Evolutionary conservation across 2,329 filamentous ascomycete species (phyloP).

Genomic region (Exophiala viscosa): DNA sequence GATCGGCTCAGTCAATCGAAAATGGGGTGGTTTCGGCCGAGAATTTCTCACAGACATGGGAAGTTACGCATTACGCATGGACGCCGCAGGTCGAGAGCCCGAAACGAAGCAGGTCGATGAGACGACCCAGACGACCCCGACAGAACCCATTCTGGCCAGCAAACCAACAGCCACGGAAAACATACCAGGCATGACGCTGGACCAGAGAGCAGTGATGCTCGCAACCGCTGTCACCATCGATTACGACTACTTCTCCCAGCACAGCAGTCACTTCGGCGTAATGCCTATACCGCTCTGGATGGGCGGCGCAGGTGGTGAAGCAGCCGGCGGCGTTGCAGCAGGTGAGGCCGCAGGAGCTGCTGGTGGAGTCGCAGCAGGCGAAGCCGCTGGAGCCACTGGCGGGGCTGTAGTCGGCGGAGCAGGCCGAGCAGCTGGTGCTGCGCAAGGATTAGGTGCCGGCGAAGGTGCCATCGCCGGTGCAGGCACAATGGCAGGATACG

Average conservation of each 20-base stretch:
- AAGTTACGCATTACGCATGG: conserved; percentile 63
- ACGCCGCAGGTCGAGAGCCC: conserved; percentile 48
- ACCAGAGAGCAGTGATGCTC: conserved; percentile 64
- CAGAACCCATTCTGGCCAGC: conserved; percentile 18
- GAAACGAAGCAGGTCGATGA: conserved; percentile 37
- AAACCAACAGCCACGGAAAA: conserved; percentile 13
- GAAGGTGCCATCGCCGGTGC: conserved; percentile 50
- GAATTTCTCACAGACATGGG: conserved; percentile 65
- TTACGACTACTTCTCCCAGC: conserved; percentile 65
- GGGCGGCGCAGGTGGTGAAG: conserved; percentile 36
- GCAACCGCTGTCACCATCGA: conserved; percentile 63
- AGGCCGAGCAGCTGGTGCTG: conserved; percentile 31
- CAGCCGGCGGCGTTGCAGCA: conserved; percentile 35
- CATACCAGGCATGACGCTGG: conserved; percentile 57
- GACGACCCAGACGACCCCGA: conserved; percentile 37
- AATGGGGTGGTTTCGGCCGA: conserved; percentile 60
- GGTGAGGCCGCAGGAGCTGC: conserved; percentile 33
- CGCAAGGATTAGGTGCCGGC: conserved; percentile 31
- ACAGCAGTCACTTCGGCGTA: conserved; percentile 48
- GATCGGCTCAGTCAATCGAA: conserved; percentile 61
- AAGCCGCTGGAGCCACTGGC: conserved; percentile 35
- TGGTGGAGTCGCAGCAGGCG: conserved; percentile 38
- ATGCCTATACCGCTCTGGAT: conserved; percentile 54
- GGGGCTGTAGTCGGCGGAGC: conserved; percentile 38
- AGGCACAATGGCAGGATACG: conserved; percentile 60